A percentile compares a stretch with the other conserved stretches of the same genome.
Conservation (phyloP, 2,329 filamentous ascomycete genomes). For the Calonectria fujianensis region DNA sequence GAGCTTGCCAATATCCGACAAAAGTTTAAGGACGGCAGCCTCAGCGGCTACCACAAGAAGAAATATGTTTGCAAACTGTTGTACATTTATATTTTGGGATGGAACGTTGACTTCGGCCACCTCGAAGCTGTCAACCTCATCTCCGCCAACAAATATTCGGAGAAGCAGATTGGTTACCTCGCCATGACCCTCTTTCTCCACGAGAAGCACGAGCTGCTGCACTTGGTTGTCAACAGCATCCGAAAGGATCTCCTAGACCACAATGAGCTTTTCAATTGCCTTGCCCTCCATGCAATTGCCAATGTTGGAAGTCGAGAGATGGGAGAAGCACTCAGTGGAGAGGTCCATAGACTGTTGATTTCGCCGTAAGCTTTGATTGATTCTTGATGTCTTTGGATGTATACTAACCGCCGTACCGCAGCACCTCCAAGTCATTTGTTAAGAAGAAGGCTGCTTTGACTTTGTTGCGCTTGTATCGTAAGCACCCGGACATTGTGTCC, state of each 20-base stretch:
- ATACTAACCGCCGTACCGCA: conserved; percentile 38
- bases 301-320: conserved; percentile 98
- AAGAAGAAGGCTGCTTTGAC: conserved; percentile 99
- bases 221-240: conserved; percentile 98
- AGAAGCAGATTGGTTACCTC: conserved; percentile 99
- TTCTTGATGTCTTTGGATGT: not conserved
- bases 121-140: conserved; percentile 98
- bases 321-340: conserved; percentile 92
- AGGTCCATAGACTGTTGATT: conserved; percentile 95
- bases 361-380: conserved; percentile 81
- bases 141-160: conserved; percentile 96
- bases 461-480: conserved; percentile 93
- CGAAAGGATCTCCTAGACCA: conserved; percentile 95
- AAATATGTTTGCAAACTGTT: conserved; percentile 99
- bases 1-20: conserved; percentile 98
- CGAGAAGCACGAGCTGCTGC: conserved; percentile 96
- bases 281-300: conserved; percentile 97
- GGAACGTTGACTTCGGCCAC: conserved; percentile 99
- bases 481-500: conserved; percentile 94
- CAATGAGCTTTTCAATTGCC: conserved; percentile 97
- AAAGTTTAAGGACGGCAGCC: conserved; percentile 96
- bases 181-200: conserved; percentile 98
- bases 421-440: conserved; percentile 92
- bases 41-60: conserved; percentile 99
- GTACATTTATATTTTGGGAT: conserved; percentile 99